Conservation (phyloP, 306 rosid genomes). For the Glycine tomentella region DNA sequence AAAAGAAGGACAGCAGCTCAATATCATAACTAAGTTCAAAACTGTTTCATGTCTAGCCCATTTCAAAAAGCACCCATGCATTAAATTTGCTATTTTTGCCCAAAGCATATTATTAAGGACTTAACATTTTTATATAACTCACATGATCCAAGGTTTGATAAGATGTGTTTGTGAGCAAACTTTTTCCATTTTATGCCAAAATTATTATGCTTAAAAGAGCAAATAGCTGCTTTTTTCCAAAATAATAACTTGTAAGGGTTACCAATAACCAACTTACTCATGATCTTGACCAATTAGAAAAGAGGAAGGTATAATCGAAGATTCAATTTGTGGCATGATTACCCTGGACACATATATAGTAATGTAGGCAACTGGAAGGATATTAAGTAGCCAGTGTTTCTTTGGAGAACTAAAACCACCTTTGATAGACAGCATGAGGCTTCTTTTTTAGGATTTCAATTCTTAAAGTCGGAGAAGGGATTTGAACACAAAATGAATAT, state of each 20-base stretch:
- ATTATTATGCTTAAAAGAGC: neutral
- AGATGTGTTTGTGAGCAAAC: neutral
- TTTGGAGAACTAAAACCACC: neutral
- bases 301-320: neutral
- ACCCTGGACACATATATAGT: conserved; percentile 4
- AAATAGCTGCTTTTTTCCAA: too few relatives aligned
- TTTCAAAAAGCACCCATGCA: neutral
- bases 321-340: neutral
- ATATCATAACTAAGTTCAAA: conserved; percentile 4
- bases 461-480: neutral
- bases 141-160: conserved; percentile 5
- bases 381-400: neutral
- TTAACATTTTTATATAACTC: neutral
- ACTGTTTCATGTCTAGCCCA: neutral
- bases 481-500: neutral
- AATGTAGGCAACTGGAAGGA: neutral
- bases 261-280: neutral
- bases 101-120: neutral
- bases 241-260: conserved; percentile 8
- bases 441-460: conserved; percentile 8
- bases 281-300: conserved; percentile 29
- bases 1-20: neutral
- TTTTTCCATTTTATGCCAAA: neutral
- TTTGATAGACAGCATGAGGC: neutral
- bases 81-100: neutral